Conservation (phyloP, 371 early-diverging fungal genomes). For the Lichtheimia ornata region DNA sequence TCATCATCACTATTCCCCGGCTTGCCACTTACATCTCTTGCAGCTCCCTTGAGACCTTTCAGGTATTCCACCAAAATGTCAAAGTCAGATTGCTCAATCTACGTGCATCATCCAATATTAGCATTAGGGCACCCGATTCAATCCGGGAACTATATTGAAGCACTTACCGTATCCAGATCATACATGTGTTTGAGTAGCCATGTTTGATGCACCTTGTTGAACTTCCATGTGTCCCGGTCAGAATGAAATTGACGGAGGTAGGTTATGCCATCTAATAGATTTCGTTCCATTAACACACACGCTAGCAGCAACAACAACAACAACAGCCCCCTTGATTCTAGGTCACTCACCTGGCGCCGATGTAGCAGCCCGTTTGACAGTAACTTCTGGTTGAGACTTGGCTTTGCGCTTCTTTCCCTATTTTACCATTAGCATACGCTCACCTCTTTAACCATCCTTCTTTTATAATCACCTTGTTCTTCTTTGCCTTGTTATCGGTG, state of each 20-base stretch:
- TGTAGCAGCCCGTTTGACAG: neutral
- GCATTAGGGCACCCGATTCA: neutral
- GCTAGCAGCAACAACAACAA: too few relatives aligned
- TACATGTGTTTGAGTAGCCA: conserved; percentile 65
- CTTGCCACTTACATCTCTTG: conserved; percentile 32
- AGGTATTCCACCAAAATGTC: conserved; percentile 36
- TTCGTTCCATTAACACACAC: neutral
- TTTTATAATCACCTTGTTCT: too few relatives aligned
- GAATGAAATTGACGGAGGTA: conserved; percentile 10
- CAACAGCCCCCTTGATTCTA: too few relatives aligned
- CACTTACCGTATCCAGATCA: conserved; percentile 24
- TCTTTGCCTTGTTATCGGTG: too few relatives aligned
- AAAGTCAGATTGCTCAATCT: conserved; percentile 36
- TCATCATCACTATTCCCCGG: too few relatives aligned
- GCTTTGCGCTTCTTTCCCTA: conserved; percentile 7
- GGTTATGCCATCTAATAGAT: conserved; percentile 3
- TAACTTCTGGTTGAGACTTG: neutral
- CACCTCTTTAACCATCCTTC: too few relatives aligned
- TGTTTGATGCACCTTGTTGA: conserved; percentile 62
- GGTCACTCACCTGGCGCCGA: neutral
- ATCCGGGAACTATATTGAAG: neutral
- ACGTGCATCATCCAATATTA: neutral
- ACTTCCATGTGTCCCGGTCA: conserved; percentile 53
- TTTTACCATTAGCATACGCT: neutral
- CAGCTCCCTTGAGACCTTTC: conserved; percentile 41